Evolutionary conservation across 2,329 filamentous ascomycete species (phyloP).

Genomic region (Colletotrichum endophyticum): DNA sequence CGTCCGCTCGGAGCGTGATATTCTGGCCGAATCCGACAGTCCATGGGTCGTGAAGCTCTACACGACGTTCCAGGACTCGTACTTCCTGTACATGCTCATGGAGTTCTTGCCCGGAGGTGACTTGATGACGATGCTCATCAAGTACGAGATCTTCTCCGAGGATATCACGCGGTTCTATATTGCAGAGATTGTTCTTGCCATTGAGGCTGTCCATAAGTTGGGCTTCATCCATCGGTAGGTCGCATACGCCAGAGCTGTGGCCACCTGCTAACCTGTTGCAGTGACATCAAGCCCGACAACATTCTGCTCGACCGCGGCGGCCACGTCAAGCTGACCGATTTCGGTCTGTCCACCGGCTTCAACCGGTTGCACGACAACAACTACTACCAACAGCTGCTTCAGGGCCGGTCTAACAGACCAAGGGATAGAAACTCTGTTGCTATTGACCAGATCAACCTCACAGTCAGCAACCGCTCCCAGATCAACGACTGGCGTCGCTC

Average conservation of each 20-base stretch:
- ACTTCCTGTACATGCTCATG: constrained; percentile 99
- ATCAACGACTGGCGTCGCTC: constrained; percentile 99
- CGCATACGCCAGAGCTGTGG: accelerated
- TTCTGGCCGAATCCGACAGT: constrained; percentile 97
- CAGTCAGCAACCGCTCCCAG: constrained; percentile 94
- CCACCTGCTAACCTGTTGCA: constrained; percentile 36
- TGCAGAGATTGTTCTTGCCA: constrained; percentile 97
- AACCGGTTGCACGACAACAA: constrained; percentile 98
- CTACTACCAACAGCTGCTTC: constrained; percentile 96
- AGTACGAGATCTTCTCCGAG: constrained; percentile 99
- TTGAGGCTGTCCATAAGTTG: constrained; percentile 96
- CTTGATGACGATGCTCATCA: constrained; percentile 99
- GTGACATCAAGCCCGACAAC: constrained; percentile 99
- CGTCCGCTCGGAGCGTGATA: constrained; percentile 96
- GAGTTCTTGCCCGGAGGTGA: constrained; percentile 98
- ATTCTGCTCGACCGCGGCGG: constrained; percentile 94
- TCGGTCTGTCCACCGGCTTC: constrained; percentile 96
- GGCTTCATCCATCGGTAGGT: constrained; percentile 96
- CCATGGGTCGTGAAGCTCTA: constrained; percentile 99
- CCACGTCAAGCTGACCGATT: constrained; percentile 98
- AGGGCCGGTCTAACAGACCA: constrained; percentile 74
- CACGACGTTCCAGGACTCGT: constrained; percentile 95
- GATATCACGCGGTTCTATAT: constrained; percentile 99
- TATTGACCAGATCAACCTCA: constrained; percentile 97
- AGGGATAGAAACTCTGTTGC: constrained; percentile 92